Percentiles rank a stretch among this genome's conserved stretches.
These are phyloP conservation scores for Pleurostoma richardsiae DNA, from an alignment of 2,329 filamentous ascomycete genomes.

Conservation along the genomic window DNA sequence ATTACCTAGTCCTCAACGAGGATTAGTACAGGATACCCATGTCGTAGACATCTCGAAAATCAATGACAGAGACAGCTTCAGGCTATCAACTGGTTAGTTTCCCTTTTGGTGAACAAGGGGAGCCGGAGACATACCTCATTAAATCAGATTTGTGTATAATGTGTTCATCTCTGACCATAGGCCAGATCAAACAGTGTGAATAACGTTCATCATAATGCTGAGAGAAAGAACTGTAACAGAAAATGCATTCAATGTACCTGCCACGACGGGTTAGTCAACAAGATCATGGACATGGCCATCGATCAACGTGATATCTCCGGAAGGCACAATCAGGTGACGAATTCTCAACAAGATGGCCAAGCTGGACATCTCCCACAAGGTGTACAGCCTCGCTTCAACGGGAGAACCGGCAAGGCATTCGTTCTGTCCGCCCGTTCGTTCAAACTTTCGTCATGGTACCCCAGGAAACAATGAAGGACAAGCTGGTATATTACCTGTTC, in stretches of 20 bases:
- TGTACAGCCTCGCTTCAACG: constrained; percentile 56
- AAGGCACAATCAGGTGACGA: constrained; percentile 55
- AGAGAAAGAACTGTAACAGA: constrained; percentile 7
- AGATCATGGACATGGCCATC: constrained; percentile 3
- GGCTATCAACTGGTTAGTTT: too few relatives aligned
- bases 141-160: constrained; percentile 46
- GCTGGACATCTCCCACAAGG: constrained; percentile 45
- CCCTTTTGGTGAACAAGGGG: too few relatives aligned
- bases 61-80: too few relatives aligned
- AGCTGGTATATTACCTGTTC: constrained; percentile 33
- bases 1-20: too few relatives aligned
- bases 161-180: constrained; percentile 47
- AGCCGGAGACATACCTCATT: constrained; percentile 31
- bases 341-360: constrained; percentile 58
- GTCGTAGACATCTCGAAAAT: too few relatives aligned
- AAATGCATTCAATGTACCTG: constrained; percentile 12
- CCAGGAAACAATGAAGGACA: constrained; percentile 8
- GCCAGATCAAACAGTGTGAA: constrained; percentile 57
- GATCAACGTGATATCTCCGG: background rate
- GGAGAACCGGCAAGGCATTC: constrained; percentile 40
- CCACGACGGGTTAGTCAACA: constrained; percentile 20
- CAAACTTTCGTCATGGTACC: constrained; percentile 57
- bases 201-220: constrained; percentile 46
- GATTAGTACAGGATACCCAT: too few relatives aligned
- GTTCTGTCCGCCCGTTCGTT: constrained; percentile 68